Conservation (phyloP, 2,329 filamentous ascomycete genomes). For the Paecilomyces variotii region DNA sequence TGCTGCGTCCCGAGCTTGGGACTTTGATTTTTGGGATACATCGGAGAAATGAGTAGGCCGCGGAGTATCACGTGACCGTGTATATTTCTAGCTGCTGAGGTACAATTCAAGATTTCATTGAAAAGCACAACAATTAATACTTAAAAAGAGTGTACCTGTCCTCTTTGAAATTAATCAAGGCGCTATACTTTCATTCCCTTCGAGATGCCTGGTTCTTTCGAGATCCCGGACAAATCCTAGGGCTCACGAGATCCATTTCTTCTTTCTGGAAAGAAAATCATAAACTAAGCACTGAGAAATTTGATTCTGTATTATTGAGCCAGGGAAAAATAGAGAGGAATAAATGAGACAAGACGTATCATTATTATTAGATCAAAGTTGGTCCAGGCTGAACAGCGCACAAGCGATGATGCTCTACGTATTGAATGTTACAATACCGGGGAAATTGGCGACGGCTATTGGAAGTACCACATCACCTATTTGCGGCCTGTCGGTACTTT, state of each 20-base stretch:
- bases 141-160: too few relatives aligned
- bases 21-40: slow-evolving; percentile 12
- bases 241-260: too few relatives aligned
- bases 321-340: too few relatives aligned
- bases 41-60: slow-evolving; percentile 15
- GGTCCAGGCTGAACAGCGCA: not conserved
- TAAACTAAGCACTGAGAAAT: too few relatives aligned
- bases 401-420: not conserved
- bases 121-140: too few relatives aligned
- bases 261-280: too few relatives aligned
- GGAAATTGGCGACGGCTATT: not conserved
- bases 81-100: not conserved
- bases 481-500: not conserved
- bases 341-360: not conserved
- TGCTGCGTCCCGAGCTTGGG: slow-evolving; percentile 5
- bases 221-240: too few relatives aligned
- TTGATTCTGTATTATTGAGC: too few relatives aligned
- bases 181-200: too few relatives aligned
- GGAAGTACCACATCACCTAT: not conserved
- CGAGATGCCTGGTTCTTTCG: too few relatives aligned
- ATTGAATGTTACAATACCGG: not conserved
- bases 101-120: too few relatives aligned
- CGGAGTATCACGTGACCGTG: slow-evolving; percentile 13
- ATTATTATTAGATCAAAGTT: not conserved
- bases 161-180: too few relatives aligned